Conservation (phyloP, 106 monocot genomes). For the Chionographis japonica region DNA sequence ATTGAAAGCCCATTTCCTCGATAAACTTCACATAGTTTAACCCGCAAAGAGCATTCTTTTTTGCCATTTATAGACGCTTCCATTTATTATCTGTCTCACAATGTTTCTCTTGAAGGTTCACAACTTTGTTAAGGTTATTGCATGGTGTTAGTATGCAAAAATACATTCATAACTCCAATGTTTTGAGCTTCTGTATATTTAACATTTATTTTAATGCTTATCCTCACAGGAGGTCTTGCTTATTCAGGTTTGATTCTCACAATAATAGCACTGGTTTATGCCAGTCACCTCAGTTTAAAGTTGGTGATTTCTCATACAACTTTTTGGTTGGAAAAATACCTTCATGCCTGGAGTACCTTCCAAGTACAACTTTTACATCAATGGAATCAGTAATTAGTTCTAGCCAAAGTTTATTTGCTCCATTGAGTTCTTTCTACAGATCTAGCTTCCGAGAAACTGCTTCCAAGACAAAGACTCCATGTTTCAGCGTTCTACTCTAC, state of each 20-base stretch:
- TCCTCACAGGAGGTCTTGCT: neutral
- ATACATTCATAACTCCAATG: too few relatives aligned
- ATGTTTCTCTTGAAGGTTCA: too few relatives aligned
- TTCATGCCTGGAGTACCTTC: slow-evolving; percentile 49
- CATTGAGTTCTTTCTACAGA: slow-evolving; percentile 29
- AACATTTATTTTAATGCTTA: neutral
- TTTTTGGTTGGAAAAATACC: slow-evolving; percentile 74
- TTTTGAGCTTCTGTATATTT: too few relatives aligned
- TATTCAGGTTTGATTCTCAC: slow-evolving; percentile 22
- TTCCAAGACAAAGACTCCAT: slow-evolving; percentile 38
- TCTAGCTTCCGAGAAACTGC: slow-evolving; percentile 74
- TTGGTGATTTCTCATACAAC: slow-evolving; percentile 85
- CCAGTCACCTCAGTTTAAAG: slow-evolving; percentile 24
- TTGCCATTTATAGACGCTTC: too few relatives aligned
- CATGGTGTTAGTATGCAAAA: too few relatives aligned
- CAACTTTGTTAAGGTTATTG: too few relatives aligned
- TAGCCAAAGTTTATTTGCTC: slow-evolving; percentile 10
- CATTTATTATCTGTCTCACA: too few relatives aligned
- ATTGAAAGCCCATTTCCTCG: too few relatives aligned
- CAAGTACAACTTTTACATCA: slow-evolving; percentile 37
- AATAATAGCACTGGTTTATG: slow-evolving; percentile 46
- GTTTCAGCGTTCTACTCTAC: slow-evolving; percentile 37
- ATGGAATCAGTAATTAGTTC: neutral
- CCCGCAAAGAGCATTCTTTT: too few relatives aligned
- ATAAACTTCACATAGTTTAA: too few relatives aligned